Base-by-base conservation (phyloP, 441 rosid genomes). In the Macaranga tanarius region DNA sequence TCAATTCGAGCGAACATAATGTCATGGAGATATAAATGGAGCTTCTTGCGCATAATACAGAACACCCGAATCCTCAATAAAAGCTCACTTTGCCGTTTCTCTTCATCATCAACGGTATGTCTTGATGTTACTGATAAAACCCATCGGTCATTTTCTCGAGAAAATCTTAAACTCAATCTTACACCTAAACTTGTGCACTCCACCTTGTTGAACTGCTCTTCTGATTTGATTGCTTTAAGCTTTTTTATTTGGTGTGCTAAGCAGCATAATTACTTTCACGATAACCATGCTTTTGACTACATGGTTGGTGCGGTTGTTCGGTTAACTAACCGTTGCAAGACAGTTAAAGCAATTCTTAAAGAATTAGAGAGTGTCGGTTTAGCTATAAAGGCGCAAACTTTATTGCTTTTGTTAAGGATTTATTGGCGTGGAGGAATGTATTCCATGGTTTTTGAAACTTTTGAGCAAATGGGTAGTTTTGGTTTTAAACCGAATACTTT, bases 391-490 rank as follows among this genome's bases (percentile, higher is more conserved):
- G 83, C 91, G 7, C 84, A 80, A 12, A 85, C 83, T 58, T 90
- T 88, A 64, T 77, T 86, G 82, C 78, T 88, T 40, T 68, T 90
- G 71, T 67, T 92, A 68, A 86, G 93, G 80, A 84, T 90, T 68
- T 90, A 83, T 74, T 90, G 97, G 95, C 88, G 79, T 66, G 95
- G 91, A 67, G 84, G 82, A 52, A 65, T 81, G 76, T 78, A 83
- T 65, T 82, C 67, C 19, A 84, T 77, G 76, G 90, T 91, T 60
- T 73, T 87, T 2, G 86, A 90, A 76, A 77, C 87, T 62, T 85
- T 78, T 65, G 81, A 59, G 50, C 74, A 83, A 75, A 85, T 92
- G 93, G 69, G 2, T 60, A 51, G 47, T 2, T 84, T 83, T 64
- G 91, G 97, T 31, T 90, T 79, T 72, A 75, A 69, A 26, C 90